phyloP scores from a whole-genome alignment of 371 early-diverging fungal genomes.

The Syncephalastrum monosporum region DNA sequence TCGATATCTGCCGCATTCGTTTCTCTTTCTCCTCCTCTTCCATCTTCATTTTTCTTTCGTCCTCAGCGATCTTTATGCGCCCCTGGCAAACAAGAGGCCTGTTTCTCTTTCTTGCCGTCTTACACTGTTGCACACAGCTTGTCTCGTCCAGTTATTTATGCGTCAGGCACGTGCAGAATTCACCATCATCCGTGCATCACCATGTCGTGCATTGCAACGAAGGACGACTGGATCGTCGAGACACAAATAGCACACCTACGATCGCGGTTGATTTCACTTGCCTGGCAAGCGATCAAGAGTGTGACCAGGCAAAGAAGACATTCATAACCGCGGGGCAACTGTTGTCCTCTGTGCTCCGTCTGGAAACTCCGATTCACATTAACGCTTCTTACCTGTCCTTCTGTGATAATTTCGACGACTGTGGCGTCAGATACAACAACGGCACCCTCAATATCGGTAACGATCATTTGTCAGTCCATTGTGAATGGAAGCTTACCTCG shows the following conservation, averaged over 20 bases:
- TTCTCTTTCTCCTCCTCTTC: slow-evolving; percentile 11
- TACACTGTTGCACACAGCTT: neutral
- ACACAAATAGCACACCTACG: neutral
- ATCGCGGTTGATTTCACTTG: slow-evolving; percentile 13
- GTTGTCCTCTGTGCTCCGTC: slow-evolving; percentile 32
- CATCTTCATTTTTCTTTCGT: slow-evolving; percentile 1
- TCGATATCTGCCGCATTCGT: too few relatives aligned
- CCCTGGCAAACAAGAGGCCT: neutral
- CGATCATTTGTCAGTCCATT: neutral
- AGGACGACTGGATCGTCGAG: too few relatives aligned
- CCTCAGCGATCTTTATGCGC: slow-evolving; percentile 1
- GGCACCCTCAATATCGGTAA: slow-evolving; percentile 33
- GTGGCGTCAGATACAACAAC: slow-evolving; percentile 12
- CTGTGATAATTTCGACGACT: slow-evolving; percentile 39
- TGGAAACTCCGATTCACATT: slow-evolving; percentile 49
- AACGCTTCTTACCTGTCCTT: slow-evolving; percentile 55
- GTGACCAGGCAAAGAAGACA: slow-evolving; percentile 26
- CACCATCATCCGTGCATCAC: too few relatives aligned
- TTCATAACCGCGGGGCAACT: slow-evolving; percentile 33
- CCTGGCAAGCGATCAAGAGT: slow-evolving; percentile 8
- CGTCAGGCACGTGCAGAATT: neutral
- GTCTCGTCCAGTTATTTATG: neutral
- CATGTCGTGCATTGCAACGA: too few relatives aligned
- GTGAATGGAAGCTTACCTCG: neutral
- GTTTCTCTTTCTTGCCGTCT: neutral